Base-by-base conservation (phyloP, 176 grass and related monocot genomes). In the Cenchrus purpureus region DNA sequence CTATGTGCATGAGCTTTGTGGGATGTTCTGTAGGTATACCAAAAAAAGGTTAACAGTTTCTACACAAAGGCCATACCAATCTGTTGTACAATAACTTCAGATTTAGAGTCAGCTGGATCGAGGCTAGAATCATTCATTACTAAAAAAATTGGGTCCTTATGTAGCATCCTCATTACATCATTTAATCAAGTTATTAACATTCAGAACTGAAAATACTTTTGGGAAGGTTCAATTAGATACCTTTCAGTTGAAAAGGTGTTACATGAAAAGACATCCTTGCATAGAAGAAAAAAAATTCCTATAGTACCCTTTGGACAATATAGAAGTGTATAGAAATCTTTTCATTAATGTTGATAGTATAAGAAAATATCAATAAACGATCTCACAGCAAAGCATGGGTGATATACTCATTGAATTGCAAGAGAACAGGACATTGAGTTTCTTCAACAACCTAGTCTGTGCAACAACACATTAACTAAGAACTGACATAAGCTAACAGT, bases 401-500 rank as follows among this genome's bases (percentile, higher is more conserved):
- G 48, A 22, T 68, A 80, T 42, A 68, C 48, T 15, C 31, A 6
- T 59, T 49, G 15, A 29, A 67, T 59, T 40, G 62, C 7, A 20
- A 40, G 34, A 71, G 37, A 66, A 25, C 59, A 84, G 37, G 58
- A 17, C 12, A 75, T 56, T 44, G 34, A 32, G 1, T 66, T 48
- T 65, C 58, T 14, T 60, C n/a, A 28, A 49, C 25, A 66, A 84
- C 60, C 40, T 73, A 37, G 28, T 71, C 32, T 78, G 48, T 51
- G 25, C 20, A 83, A 29, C 32, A 78, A 83, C 48, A 64, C 46
- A 55, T 68, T 53, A 64, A 61, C 28, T 61, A 73, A 86, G 68
- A 80, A 74, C 29, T 31, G 68, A 25, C 76, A 16, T 4, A 42
- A 53, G 55, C 43, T 77, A 59, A 77, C 6, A 13, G 17, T 59